Evolutionary conservation across 2,329 filamentous ascomycete species (phyloP), one percentile per base, ranked within the genome.

Genomic region (Fusarium sp.): DNA sequence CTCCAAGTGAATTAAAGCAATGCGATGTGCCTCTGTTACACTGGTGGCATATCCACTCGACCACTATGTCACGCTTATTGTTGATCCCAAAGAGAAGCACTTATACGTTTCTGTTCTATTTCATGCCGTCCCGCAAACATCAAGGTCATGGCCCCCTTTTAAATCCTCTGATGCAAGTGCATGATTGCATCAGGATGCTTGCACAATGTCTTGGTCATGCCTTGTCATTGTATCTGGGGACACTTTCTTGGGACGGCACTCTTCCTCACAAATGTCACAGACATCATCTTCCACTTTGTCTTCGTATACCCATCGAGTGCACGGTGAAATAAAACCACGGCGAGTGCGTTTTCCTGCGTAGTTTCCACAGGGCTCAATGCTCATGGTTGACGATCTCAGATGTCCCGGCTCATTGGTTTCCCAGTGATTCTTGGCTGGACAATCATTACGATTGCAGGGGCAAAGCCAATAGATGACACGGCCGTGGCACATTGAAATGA

Each of bases 251-350:
- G 31, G 19, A 5, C 15, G 39, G 6, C 39, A 22, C 7, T 26
- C 35, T 48, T 39, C 46, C 8, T 25, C 19, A 24, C 35, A 40
- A 3, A 28, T 26, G 24, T 32, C 24, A 40, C 59, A 59, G 36
- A 43, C 15, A 7, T 28, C 9, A 13, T 36, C 46, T 8, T 41
- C 9, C 7, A 32, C n/a, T 9, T 6, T 22, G 29, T 26, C 24
- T 31, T 41, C 4, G 22, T 25, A 25, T 7, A 7, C 22, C 41
- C 32, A 53, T 10, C 5, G 22, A 11, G 25, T 46, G 24, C 52
- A 57, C 11, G 29, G 26, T 10, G 44, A 39, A 22, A 50, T 13
- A n/a, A 32, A 40, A 24, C 26, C 22, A n/a, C 19, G 43, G 19
- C 13, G 15, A 9, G 12, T 7, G 29, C 15, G 7, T 15, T 28